Base-by-base conservation (phyloP, 495 filamentous ascomycete genomes). In the Tuber aestivum region DNA sequence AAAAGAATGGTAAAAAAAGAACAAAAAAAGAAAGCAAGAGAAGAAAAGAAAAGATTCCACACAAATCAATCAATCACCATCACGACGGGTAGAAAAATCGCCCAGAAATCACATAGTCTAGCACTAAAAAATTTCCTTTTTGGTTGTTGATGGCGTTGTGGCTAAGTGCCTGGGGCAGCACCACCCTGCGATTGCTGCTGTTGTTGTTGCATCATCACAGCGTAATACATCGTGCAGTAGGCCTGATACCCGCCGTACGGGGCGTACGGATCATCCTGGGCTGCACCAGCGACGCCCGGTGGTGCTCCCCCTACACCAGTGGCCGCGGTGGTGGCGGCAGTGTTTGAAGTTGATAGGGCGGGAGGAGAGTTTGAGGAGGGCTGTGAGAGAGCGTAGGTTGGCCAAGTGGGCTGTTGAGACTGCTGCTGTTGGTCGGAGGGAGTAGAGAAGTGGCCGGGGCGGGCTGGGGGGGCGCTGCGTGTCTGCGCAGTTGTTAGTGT, bases 161-260 rank as follows among this genome's bases (percentile, higher is more conserved):
- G 50, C 48, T 35, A 69, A 41, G 70, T 75, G 40, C 79, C 79
- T 23, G 79, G 79, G 23, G 81, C 75, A 21, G 81, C 81, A n/a
- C 75, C 79, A 6, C 81, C 82, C 2, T 72, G 72, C 50, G 65
- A 74, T 12, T 72, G 78, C 69, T 82, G 80, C 40, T 78, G 73
- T n/a, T 80, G 81, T 56, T 83, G 82, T 32, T 83, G 81, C 81
- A 80, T 78, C 72, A 83, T 70, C 18, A 79, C 76, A 16, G 82
- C 81, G 65, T 83, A 83, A 65, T 83, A 83, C 79, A 83, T 83
- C 3, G 81, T 76, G 35, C 79, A 83, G 70, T 83, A 83, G 42
- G 73, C 76, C 69, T 83, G 81, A 18, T 83, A 83, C 10, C 82
- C 82, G 61, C 82, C 82, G 48, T 82, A 83, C 20, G 82, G 82